These are phyloP conservation scores for Lasiosphaeriaceae sp. DNA, from an alignment of 495 filamentous ascomycete species.

Conservation along the genomic window DNA sequence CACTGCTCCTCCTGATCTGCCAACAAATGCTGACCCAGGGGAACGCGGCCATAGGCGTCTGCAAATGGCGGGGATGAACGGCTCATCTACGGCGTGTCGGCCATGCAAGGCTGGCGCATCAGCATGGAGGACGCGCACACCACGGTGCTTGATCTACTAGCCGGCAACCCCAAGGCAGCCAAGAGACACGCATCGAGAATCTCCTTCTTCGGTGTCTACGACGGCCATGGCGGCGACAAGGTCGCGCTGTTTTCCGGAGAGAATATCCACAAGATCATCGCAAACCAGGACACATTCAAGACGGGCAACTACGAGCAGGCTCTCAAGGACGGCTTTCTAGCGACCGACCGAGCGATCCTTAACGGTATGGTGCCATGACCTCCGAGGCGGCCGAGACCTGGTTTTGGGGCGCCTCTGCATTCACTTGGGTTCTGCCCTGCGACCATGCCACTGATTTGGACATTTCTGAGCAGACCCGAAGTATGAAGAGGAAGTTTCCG, in stretches of 20 bases:
- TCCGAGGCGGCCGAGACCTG: neutral
- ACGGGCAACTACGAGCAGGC: constrained; percentile 89
- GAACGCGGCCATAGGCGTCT: constrained; percentile 60
- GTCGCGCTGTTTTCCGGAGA: constrained; percentile 91
- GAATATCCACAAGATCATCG: constrained; percentile 87
- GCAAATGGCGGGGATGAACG: constrained; percentile 88
- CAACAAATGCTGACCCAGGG: constrained; percentile 1
- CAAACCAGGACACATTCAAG: constrained; percentile 91
- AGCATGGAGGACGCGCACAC: constrained; percentile 98
- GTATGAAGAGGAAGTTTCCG: constrained; percentile 96
- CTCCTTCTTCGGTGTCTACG: constrained; percentile 97
- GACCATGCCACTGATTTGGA: constrained; percentile 18
- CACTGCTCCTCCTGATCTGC: neutral
- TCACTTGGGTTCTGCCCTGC: neutral
- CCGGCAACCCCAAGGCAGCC: constrained; percentile 51
- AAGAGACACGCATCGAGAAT: constrained; percentile 68
- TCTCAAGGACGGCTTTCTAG: constrained; percentile 93
- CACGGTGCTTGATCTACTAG: constrained; percentile 79
- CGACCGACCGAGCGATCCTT: constrained; percentile 91
- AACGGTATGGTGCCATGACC: constrained; percentile 61
- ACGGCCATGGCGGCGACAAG: constrained; percentile 95
- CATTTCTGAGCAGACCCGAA: constrained; percentile 68
- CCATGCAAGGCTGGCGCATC: constrained; percentile 99
- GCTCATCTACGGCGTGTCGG: constrained; percentile 87
- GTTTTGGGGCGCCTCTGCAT: neutral